phyloP scores from a whole-genome alignment of 2,329 filamentous ascomycete species.

The Pseudonectria foliicola region DNA sequence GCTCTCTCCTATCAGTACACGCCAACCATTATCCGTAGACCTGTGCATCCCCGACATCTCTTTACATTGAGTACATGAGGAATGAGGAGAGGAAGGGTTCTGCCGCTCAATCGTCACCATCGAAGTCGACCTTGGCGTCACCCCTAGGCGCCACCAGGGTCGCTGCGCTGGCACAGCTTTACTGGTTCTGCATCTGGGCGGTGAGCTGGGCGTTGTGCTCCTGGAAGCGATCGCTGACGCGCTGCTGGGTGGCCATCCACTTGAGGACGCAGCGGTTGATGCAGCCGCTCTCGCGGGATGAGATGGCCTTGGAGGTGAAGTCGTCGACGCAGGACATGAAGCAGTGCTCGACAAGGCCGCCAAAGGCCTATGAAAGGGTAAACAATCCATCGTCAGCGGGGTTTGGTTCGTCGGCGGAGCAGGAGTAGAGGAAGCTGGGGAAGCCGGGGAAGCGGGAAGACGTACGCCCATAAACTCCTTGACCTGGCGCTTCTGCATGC shows the following conservation, averaged over 20 bases:
- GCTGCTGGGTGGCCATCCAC: slow-evolving; percentile 84
- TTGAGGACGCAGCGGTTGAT: slow-evolving; percentile 94
- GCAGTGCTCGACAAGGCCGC: slow-evolving; percentile 64
- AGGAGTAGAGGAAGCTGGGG: slow-evolving; percentile 3
- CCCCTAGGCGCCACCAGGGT: no score
- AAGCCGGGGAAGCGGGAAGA: slow-evolving; percentile 40
- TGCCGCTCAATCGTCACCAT: no score
- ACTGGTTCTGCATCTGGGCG: slow-evolving; percentile 43
- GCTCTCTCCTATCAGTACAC: no score
- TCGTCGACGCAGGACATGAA: slow-evolving; percentile 97
- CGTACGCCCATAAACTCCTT: slow-evolving; percentile 97
- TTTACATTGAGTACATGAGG: no score
- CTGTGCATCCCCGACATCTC: no score
- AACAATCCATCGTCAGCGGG: background rate
- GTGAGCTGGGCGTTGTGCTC: slow-evolving; percentile 58
- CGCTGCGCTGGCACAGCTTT: slow-evolving; percentile 15
- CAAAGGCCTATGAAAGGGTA: slow-evolving; percentile 26
- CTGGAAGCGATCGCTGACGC: slow-evolving; percentile 84
- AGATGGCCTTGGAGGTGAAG: slow-evolving; percentile 95
- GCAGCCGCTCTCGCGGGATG: slow-evolving; percentile 82
- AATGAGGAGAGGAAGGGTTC: no score
- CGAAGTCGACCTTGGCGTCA: no score
- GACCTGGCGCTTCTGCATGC: slow-evolving; percentile 97
- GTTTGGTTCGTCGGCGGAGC: background rate
- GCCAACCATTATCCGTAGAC: no score